Percentiles rank a stretch among this genome's conserved stretches.
Evolutionary conservation across 306 rosid genomes (phyloP).

Genomic region (Erythrophleum fordii): DNA sequence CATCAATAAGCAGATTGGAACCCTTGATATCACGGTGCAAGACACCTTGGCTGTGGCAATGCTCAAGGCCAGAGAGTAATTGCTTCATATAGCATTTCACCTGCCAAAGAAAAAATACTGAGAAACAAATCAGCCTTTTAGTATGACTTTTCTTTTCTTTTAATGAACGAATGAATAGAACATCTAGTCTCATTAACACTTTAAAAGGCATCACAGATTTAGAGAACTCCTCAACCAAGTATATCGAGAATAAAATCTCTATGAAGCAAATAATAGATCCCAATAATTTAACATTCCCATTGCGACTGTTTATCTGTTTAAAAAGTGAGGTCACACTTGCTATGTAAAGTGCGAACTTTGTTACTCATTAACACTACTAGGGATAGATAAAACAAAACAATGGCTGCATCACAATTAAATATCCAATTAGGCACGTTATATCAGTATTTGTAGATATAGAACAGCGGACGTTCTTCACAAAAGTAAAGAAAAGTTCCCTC

Average conservation of each 20-base stretch:
- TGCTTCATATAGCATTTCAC: conserved; percentile 90
- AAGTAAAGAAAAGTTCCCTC: conserved; percentile 10
- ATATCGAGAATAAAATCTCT: conserved; percentile 8
- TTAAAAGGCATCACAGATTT: neutral
- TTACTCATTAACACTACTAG: neutral
- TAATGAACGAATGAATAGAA: neutral
- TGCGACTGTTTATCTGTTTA: no score
- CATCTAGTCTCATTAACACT: neutral
- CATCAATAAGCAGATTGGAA: conserved; percentile 81
- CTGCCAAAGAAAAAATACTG: conserved; percentile 52
- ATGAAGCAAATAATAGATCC: conserved; percentile 22
- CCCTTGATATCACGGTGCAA: conserved; percentile 96
- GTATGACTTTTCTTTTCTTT: neutral
- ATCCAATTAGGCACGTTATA: neutral
- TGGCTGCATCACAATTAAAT: neutral
- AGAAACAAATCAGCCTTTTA: conserved; percentile 42
- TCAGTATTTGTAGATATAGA: conserved; percentile 11
- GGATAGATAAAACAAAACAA: neutral
- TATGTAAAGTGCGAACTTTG: no score
- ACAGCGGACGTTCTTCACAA: neutral
- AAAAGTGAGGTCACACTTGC: no score
- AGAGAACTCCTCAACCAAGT: neutral
- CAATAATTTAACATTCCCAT: no score
- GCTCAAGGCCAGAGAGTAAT: conserved; percentile 88
- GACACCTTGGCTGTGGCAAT: conserved; percentile 86